phyloP scores from a whole-genome alignment of 345 rosid genomes.

The Hirschfeldia incana region DNA sequence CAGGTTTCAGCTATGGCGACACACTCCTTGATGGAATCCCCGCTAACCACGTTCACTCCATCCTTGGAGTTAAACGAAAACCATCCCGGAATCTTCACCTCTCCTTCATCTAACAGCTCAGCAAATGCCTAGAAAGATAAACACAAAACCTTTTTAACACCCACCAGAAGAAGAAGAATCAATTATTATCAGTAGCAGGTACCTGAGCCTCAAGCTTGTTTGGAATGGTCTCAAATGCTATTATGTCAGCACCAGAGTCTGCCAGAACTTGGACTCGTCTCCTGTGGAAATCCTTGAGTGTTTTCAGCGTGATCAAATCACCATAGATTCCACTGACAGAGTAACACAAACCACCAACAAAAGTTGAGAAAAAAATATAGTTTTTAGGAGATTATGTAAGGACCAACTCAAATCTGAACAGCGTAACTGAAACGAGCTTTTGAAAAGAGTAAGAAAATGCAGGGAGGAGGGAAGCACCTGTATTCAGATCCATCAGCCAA shows the following conservation, averaged over 20 bases:
- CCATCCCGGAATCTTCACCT: slow-evolving; percentile 67
- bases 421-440: not conserved
- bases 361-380: not conserved
- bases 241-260: slow-evolving; percentile 68
- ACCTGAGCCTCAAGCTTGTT: slow-evolving; percentile 88
- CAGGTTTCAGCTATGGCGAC: slow-evolving; percentile 60
- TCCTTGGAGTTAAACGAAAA: slow-evolving; percentile 78
- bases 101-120: slow-evolving; percentile 68
- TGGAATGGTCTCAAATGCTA: slow-evolving; percentile 86
- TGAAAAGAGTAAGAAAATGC: not conserved
- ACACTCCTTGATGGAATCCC: slow-evolving; percentile 68
- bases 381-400: not conserved
- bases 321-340: slow-evolving; percentile 63
- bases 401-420: not conserved
- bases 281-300: slow-evolving; percentile 70
- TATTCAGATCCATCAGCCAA: slow-evolving; percentile 91
- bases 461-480: slow-evolving; percentile 42
- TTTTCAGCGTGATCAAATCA: slow-evolving; percentile 53
- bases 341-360: not conserved
- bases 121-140: slow-evolving; percentile 54
- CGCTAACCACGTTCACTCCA: slow-evolving; percentile 74
- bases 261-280: slow-evolving; percentile 66
- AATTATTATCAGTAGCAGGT: slow-evolving; percentile 35
- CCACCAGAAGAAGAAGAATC: not conserved
- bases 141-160: slow-evolving; percentile 14